Evolutionary conservation across 139 green algal genomes (phyloP).

Genomic region (Ettlia oleoabundans): DNA sequence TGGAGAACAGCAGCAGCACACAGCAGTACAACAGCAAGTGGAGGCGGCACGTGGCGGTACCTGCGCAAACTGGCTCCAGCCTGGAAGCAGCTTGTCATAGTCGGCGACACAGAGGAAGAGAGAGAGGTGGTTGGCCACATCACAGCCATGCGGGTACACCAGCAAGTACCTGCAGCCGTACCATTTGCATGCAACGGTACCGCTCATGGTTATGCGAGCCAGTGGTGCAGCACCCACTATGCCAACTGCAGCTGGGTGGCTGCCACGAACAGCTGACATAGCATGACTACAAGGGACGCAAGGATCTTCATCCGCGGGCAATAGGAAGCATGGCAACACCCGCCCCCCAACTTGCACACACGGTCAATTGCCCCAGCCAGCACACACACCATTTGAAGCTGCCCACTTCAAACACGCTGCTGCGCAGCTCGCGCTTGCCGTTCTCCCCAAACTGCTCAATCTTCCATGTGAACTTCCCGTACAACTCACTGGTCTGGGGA

Average conservation of each 20-base stretch:
- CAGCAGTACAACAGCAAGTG: background rate
- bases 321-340: too few species aligned
- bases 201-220: background rate
- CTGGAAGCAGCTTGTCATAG: constrained; percentile 98
- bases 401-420: constrained; percentile 93
- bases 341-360: too few species aligned
- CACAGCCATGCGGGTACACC: constrained; percentile 97
- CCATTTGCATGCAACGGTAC: too few species aligned
- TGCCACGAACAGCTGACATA: too few species aligned
- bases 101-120: constrained; percentile 99
- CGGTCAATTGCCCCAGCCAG: too few species aligned
- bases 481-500: constrained; percentile 61
- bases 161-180: constrained; percentile 89
- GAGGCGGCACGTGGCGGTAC: background rate
- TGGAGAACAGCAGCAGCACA: too few species aligned
- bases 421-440: constrained; percentile 93
- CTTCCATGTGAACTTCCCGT: constrained; percentile 98
- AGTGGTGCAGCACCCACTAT: too few species aligned
- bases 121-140: constrained; percentile 97
- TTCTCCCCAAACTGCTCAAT: constrained; percentile 95
- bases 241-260: too few species aligned
- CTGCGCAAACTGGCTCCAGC: constrained; percentile 98
- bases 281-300: too few species aligned
- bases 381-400: constrained; percentile 94
- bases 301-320: too few species aligned